A percentile compares a stretch with the other conserved stretches of the same genome.
phyloP scores from a whole-genome alignment of 2,329 filamentous ascomycete species.

The Curvularia verruculosa region DNA sequence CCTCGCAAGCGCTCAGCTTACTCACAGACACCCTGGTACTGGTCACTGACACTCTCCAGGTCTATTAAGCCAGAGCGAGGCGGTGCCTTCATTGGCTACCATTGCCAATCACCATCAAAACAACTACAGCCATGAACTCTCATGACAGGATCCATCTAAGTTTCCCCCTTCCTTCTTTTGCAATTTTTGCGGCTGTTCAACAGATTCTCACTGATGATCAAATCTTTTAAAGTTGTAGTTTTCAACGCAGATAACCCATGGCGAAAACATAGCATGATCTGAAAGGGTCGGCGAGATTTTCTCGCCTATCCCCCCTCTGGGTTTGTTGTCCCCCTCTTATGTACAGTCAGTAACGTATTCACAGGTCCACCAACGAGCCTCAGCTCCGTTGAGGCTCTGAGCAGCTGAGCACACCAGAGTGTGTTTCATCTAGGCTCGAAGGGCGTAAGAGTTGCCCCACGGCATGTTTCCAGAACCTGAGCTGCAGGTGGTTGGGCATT shows the following conservation, averaged over 20 bases:
- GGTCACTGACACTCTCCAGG: not conserved
- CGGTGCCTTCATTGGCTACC: not conserved
- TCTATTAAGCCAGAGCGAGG: not conserved
- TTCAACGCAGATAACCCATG: not conserved
- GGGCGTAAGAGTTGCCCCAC: too few relatives aligned
- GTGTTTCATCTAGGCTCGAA: too few relatives aligned
- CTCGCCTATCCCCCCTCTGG: not conserved
- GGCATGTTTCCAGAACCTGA: not conserved
- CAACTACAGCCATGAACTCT: not conserved
- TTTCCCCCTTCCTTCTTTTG: not conserved
- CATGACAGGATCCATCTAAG: not conserved
- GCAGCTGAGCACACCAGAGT: too few relatives aligned
- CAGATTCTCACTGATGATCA: not conserved
- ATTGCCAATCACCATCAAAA: not conserved
- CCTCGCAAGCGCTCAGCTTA: too few relatives aligned
- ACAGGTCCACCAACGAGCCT: not conserved
- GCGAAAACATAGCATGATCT: not conserved
- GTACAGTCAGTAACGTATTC: too few relatives aligned
- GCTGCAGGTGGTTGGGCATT: not conserved
- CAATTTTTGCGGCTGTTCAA: not conserved
- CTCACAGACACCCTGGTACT: not conserved
- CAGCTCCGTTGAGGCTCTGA: too few relatives aligned
- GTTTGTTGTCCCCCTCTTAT: not conserved
- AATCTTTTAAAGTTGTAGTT: not conserved
- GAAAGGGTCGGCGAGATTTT: not conserved